phyloP scores from a whole-genome alignment of 306 rosid species.

The Malus sieversii region DNA sequence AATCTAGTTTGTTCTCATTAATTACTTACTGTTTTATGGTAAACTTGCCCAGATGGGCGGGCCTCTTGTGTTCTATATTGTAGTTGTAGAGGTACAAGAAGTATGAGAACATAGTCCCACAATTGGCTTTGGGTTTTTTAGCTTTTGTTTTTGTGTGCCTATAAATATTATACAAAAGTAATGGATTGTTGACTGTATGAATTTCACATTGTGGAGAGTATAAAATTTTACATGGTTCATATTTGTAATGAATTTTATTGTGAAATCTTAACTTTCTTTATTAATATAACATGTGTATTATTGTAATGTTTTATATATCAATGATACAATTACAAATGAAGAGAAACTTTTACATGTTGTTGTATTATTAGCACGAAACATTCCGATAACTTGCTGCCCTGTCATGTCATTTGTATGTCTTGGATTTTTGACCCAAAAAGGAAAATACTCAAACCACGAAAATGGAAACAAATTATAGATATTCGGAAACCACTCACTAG shows the following conservation, averaged over 20 bases:
- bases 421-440: not conserved
- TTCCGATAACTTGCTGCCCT: not conserved
- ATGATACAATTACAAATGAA: too few species aligned
- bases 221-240: too few species aligned
- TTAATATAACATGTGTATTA: too few species aligned
- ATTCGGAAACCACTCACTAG: not conserved
- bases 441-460: not conserved
- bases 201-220: too few species aligned
- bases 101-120: not conserved
- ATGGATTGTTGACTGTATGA: too few species aligned
- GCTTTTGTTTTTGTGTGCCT: not conserved
- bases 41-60: not conserved
- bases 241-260: too few species aligned
- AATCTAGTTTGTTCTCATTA: not conserved
- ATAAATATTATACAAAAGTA: too few species aligned
- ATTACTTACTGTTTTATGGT: not conserved
- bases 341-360: too few species aligned
- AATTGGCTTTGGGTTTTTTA: not conserved
- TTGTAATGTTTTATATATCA: too few species aligned
- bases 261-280: accelerated
- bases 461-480: not conserved
- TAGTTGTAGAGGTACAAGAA: not conserved
- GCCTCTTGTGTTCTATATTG: not conserved
- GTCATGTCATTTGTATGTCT: not conserved
- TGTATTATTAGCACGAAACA: too few species aligned